Evolutionary conservation across 2,329 filamentous ascomycete genomes (phyloP), one percentile per base, ranked within the genome.

Genomic region (Cladophialophora bantiana): DNA sequence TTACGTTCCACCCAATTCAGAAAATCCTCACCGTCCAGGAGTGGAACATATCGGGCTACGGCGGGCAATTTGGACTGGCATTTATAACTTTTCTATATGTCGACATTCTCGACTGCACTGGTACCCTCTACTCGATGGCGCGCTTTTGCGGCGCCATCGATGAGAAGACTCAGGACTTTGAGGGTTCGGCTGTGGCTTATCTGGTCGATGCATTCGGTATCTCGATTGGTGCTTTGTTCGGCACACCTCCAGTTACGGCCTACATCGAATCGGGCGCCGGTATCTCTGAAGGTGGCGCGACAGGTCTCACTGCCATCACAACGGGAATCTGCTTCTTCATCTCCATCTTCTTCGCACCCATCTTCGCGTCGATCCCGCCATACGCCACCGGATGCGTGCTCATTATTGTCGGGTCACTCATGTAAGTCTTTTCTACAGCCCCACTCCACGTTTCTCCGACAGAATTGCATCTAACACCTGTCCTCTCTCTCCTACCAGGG

Each of bases 331-430:
- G 90, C 80, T 96, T 96, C 83, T 90, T 96, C 81, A 87, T 96
- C 75, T 88, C 91, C 65, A 86, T 96, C 68, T 96, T 96, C 83
- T 96, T 96, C 76, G 92, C 93, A 0, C 93, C 93, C 0, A 94
- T 96, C 65, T 96, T 96, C 75, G 92, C 93, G 9, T 94, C 91
- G 0, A 95, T 96, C 65, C 93, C 93, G 4, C 89, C 92, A 0
- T 96, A 92, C 91, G 93, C 93, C 2, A 96, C 93, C 0, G 93
- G 93, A 56, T 93, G 90, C 76, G 93, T 93, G n/a, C 85, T 96
- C 32, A 85, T 96, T 72, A 88, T 96, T 45, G 92, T 96, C 62
- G 93, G 93, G n/a, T 89, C 89, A 20, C 90, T 96, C 85, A 96
- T 96, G 93, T 86, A 88, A 68, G 85, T 91, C 35, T 59, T 36